These are phyloP conservation scores for Groenewaldozyma tartarivorans DNA, from an alignment of 805 yeast species.

Conservation along the genomic window DNA sequence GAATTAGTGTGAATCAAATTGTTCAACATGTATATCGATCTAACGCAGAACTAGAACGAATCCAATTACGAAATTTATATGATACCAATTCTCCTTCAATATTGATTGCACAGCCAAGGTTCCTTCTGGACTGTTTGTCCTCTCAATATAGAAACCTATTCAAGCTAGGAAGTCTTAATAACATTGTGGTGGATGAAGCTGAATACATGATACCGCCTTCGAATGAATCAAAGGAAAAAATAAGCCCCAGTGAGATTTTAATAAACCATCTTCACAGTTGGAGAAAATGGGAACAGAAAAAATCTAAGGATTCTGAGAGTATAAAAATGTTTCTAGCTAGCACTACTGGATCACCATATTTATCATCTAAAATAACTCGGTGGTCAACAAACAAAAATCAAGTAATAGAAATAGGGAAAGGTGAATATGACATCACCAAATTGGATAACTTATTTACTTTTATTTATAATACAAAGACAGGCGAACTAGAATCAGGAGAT, in stretches of 20 bases:
- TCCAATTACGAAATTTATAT: conserved; percentile 20
- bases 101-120: conserved; percentile 46
- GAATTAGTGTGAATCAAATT: too few species aligned
- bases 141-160: conserved; percentile 20
- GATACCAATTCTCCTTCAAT: conserved; percentile 30
- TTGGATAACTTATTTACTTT: not conserved
- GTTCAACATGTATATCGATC: conserved; percentile 23
- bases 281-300: conserved; percentile 3
- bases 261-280: conserved; percentile 13
- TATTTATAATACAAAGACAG: not conserved
- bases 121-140: conserved; percentile 39
- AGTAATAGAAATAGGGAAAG: not conserved
- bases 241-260: conserved; percentile 17
- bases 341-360: not conserved
- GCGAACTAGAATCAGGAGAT: not conserved
- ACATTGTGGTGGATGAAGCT: conserved; percentile 22
- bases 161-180: conserved; percentile 12
- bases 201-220: conserved; percentile 14
- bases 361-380: not conserved
- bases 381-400: not conserved
- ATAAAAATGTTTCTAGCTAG: not conserved
- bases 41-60: conserved; percentile 14
- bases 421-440: not conserved
- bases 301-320: not conserved
- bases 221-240: too few species aligned